Conservation (phyloP, 495 filamentous ascomycete genomes). For the Thozetella sp. region DNA sequence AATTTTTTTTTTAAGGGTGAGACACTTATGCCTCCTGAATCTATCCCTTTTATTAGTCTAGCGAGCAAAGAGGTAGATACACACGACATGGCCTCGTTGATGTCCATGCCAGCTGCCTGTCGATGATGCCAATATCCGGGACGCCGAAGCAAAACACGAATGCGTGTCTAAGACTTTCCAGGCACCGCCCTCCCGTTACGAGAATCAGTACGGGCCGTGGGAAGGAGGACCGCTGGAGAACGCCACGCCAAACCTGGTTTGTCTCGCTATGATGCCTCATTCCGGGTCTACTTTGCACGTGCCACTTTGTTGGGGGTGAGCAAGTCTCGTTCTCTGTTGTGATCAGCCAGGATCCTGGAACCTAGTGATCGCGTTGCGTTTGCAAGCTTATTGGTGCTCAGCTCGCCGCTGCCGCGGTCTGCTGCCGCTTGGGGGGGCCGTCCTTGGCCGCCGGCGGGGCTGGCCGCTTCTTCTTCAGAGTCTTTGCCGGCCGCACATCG, state of each 20-base stretch:
- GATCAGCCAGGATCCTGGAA: too few relatives aligned
- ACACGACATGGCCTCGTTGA: constrained; percentile 7
- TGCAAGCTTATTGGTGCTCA: too few relatives aligned
- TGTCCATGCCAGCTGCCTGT: too few relatives aligned
- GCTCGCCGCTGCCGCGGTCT: constrained; percentile 35
- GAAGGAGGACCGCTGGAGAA: not conserved
- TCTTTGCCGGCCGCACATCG: constrained; percentile 68
- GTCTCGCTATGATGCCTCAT: too few relatives aligned
- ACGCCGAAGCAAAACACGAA: constrained; percentile 1
- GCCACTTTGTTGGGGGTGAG: too few relatives aligned
- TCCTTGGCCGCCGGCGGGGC: constrained; percentile 14
- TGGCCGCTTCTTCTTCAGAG: constrained; percentile 51
- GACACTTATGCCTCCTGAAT: constrained; percentile 35
- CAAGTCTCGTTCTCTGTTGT: too few relatives aligned
- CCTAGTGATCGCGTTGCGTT: too few relatives aligned
- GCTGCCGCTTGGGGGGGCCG: constrained; percentile 23
- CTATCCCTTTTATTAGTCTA: constrained; percentile 31
- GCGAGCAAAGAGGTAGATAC: constrained; percentile 19
- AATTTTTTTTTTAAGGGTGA: too few relatives aligned
- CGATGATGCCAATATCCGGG: not conserved
- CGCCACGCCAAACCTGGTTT: too few relatives aligned
- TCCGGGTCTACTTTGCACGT: too few relatives aligned
- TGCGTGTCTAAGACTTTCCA: not conserved
- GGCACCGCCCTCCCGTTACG: not conserved
- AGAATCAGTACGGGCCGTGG: too few relatives aligned